Evolutionary conservation across 305 asterid species (phyloP), one percentile per base, ranked within the genome.

Genomic region (Solanum hybrid): DNA sequence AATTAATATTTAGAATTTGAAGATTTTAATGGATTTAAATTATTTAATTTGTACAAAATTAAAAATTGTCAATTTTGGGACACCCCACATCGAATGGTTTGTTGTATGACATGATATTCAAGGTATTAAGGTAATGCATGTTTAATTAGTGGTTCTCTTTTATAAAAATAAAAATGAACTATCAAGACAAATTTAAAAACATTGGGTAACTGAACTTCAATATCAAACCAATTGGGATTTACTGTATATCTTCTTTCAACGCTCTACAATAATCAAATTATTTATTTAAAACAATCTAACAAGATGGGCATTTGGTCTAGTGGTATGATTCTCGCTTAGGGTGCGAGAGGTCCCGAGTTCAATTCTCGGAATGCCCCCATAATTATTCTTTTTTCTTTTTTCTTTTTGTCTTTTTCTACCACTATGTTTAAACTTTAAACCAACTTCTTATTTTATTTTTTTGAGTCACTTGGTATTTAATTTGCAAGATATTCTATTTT

Each of bases 271-370:
- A 5, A 6, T 51, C 3, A 51, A 51, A 51, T 51, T 16, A 0
- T 16, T 0, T 6, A 16, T 51, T 6, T 51, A 51, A 16, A 51
- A 51, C 9, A 2, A 5, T 12, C 0, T 17, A 5, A 51, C 72
- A 46, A 5, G 11, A 11, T 40, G 97, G 99, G 98, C 98, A 96
- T 96, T 96, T 96, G 98, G 98, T 96, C 99, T 96, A 96, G 99
- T 97, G 99, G 99, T 93, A 96, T 95, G 99, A 97, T 96, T 96
- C 98, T 96, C 97, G 98, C 98, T 96, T 96, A 95, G 98, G 99
- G 99, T 96, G 99, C 98, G 98, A 96, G 99, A 96, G 99, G 99
- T 96, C 99, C 97, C 98, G 98, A 95, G 98, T 96, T 96, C 99
- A 94, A 97, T 96, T 97, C 97, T 96, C 98, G 98, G 97, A 96